Conservation (phyloP, 352 stramenopile species). For the Pythium phragmitis region DNA sequence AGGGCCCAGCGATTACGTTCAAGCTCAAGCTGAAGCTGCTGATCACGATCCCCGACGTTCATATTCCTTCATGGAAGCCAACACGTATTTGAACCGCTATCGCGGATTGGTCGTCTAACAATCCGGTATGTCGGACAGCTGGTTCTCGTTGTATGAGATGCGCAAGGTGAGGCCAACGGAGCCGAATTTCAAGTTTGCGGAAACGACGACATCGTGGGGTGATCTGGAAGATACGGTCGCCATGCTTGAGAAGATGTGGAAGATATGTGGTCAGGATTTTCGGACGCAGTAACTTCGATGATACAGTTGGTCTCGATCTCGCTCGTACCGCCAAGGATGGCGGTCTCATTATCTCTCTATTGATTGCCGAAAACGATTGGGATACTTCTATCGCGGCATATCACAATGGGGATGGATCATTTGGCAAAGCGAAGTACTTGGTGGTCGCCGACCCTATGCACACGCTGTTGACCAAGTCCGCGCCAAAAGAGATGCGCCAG, state of each 20-base stretch:
- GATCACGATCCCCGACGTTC: no score
- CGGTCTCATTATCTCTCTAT: constrained; percentile 5
- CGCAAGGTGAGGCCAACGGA: background rate
- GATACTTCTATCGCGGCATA: constrained; percentile 9
- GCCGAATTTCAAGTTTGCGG: background rate
- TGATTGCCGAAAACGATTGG: constrained; percentile 12
- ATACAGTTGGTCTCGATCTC: background rate
- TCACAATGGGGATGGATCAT: background rate
- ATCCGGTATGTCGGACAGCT: background rate
- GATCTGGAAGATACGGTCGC: constrained; percentile 3
- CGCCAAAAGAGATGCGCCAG: background rate
- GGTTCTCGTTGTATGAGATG: constrained; percentile 15
- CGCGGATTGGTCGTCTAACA: no score
- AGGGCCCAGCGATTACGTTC: no score
- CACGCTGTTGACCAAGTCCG: constrained; percentile 7
- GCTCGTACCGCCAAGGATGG: constrained; percentile 8
- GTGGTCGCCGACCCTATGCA: constrained; percentile 6
- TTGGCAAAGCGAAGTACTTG: constrained; percentile 2
- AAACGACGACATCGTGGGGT: background rate
- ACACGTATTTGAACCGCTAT: no score
- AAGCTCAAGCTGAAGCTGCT: no score
- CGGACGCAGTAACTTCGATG: constrained; percentile 4
- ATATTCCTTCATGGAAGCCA: no score
- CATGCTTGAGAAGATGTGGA: constrained; percentile 4
- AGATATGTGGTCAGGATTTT: constrained; percentile 1